Conservation (phyloP, 805 yeast genomes). For the Lachancea lanzarotensis region DNA sequence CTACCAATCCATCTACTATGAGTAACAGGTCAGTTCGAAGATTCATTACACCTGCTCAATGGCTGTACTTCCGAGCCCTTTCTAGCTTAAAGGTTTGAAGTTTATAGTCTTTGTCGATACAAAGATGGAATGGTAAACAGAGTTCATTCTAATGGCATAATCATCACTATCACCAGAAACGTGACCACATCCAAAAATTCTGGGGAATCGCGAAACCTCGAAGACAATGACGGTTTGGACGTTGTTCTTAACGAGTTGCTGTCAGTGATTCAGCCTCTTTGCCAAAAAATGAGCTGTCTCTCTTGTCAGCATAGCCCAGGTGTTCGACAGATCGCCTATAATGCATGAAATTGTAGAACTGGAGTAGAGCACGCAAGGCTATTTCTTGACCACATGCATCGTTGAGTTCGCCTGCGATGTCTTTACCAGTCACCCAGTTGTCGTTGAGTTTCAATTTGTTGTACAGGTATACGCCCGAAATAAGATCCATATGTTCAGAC, state of each 20-base stretch:
- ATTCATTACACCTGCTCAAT: conserved; percentile 16
- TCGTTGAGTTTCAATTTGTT: conserved; percentile 68
- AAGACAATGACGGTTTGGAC: no score
- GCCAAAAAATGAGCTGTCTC: conserved; percentile 38
- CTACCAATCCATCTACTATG: conserved; percentile 23
- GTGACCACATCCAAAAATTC: neutral
- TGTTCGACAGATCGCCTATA: conserved; percentile 47
- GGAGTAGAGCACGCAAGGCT: conserved; percentile 71
- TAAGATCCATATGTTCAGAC: conserved; percentile 84
- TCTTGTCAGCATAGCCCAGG: conserved; percentile 46
- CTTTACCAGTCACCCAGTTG: conserved; percentile 82
- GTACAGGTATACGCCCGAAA: conserved; percentile 77
- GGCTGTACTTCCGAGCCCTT: neutral
- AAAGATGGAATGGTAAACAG: conserved; percentile 2
- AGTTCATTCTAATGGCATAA: neutral
- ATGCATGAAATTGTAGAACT: conserved; percentile 61
- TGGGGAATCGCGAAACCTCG: no score
- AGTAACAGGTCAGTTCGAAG: conserved; percentile 17
- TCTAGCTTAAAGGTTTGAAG: neutral
- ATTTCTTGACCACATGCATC: conserved; percentile 81
- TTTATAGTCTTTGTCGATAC: neutral
- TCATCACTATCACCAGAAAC: conserved; percentile 5
- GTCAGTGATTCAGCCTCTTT: conserved; percentile 35
- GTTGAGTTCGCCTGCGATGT: conserved; percentile 64
- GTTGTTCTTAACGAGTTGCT: conserved; percentile 10